phyloP scores from a whole-genome alignment of 495 filamentous ascomycete species.

The Penicillium arizonense region DNA sequence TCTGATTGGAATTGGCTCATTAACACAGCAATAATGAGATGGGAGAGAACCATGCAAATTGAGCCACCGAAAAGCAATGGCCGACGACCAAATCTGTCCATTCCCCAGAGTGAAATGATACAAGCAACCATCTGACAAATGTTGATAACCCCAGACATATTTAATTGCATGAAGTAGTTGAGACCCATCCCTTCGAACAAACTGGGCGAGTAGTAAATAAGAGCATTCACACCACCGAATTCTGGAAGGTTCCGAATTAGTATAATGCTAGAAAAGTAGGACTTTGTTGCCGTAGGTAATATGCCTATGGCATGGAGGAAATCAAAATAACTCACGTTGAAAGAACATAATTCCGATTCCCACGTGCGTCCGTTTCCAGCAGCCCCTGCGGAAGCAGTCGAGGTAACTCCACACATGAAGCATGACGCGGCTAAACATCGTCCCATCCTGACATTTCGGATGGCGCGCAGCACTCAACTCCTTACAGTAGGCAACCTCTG shows the following conservation, averaged over 20 bases:
- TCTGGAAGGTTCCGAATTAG: slow-evolving; percentile 12
- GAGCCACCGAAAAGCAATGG: slow-evolving; percentile 33
- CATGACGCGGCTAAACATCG: slow-evolving; percentile 12
- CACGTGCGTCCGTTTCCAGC: slow-evolving; percentile 45
- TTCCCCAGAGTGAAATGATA: slow-evolving; percentile 22
- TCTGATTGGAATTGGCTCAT: slow-evolving; percentile 26
- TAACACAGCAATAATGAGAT: slow-evolving; percentile 39
- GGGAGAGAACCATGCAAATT: slow-evolving; percentile 32
- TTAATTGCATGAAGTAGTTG: slow-evolving; percentile 42
- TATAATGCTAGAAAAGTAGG: neutral
- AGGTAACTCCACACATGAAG: slow-evolving; percentile 31
- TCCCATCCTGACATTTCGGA: slow-evolving; percentile 25
- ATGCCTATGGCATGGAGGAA: too few species aligned
- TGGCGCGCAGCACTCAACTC: slow-evolving; percentile 25
- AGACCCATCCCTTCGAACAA: slow-evolving; percentile 48
- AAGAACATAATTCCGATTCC: slow-evolving; percentile 47
- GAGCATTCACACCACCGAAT: slow-evolving; percentile 33
- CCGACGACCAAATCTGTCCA: slow-evolving; percentile 33
- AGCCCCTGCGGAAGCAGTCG: slow-evolving; percentile 34
- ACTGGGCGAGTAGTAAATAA: slow-evolving; percentile 45
- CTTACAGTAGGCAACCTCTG: slow-evolving; percentile 36
- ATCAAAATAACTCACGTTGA: slow-evolving; percentile 20
- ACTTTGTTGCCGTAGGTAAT: too few species aligned
- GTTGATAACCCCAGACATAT: slow-evolving; percentile 50
- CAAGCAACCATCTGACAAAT: slow-evolving; percentile 39